phyloP scores from a whole-genome alignment of 2,329 filamentous ascomycete species.

The Colletotrichum gloeosporioides region DNA sequence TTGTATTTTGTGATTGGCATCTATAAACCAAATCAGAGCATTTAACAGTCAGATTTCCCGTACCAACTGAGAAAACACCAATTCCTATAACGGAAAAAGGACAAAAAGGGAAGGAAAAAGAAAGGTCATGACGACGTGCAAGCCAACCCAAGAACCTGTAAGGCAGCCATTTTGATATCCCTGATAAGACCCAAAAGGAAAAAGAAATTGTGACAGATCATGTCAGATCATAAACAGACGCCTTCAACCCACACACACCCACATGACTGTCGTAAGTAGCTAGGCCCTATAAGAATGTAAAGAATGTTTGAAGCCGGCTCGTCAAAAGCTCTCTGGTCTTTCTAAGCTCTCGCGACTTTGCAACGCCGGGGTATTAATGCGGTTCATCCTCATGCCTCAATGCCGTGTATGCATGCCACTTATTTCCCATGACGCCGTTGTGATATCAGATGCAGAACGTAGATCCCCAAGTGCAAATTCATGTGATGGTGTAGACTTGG shows the following conservation, averaged over 20 bases:
- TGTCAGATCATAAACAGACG: neutral
- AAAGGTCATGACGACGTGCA: conserved; percentile 17
- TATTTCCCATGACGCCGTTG: conserved; percentile 16
- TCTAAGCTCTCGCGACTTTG: conserved; percentile 20
- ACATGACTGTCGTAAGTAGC: conserved; percentile 3
- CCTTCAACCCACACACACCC: neutral
- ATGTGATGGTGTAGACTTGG: neutral
- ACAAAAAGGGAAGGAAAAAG: neutral
- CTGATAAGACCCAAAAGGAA: neutral
- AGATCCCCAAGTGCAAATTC: neutral
- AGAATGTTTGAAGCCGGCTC: conserved; percentile 19
- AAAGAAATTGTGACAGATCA: neutral
- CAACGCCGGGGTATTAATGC: conserved; percentile 23
- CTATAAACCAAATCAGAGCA: conserved; percentile 9
- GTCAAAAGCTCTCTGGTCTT: conserved; percentile 19
- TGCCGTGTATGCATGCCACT: conserved; percentile 19
- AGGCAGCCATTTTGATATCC: conserved; percentile 17
- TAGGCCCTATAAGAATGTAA: conserved; percentile 9
- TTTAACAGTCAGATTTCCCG: neutral
- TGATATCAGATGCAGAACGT: conserved; percentile 17
- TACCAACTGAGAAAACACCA: conserved; percentile 1
- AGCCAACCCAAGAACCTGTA: conserved; percentile 4
- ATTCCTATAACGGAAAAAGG: neutral
- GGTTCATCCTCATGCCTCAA: conserved; percentile 11
- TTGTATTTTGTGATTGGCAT: conserved; percentile 14